Percentiles rank a stretch among this genome's conserved stretches.
These are phyloP conservation scores for Gillenia trifoliata DNA, from an alignment of 306 rosid genomes.

Conservation along the genomic window DNA sequence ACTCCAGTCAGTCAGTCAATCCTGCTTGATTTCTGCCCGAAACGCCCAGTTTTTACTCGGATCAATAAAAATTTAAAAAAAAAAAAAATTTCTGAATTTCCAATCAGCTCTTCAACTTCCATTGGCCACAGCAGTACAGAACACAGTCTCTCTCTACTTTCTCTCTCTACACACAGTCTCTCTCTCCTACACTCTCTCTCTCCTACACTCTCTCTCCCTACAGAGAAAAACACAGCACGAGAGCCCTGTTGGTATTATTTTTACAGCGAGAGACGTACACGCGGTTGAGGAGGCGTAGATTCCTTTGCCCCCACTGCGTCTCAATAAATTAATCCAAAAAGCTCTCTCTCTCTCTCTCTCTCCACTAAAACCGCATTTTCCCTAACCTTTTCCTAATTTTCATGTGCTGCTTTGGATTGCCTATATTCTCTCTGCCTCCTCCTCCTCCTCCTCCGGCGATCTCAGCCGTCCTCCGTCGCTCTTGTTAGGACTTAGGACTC, in stretches of 20 bases:
- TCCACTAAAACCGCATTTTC: constrained; percentile 1
- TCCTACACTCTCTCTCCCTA: background rate
- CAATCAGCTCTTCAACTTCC: background rate
- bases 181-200: no score
- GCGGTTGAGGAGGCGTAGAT: constrained; percentile 14
- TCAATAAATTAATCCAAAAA: background rate
- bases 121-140: background rate
- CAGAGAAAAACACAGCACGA: background rate
- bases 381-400: constrained; percentile 10
- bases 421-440: background rate
- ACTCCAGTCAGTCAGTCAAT: no score
- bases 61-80: no score
- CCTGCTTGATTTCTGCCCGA: no score
- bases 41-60: no score
- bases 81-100: background rate
- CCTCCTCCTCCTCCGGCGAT: background rate
- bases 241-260: background rate
- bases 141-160: no score
- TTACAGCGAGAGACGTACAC: background rate
- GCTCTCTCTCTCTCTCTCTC: background rate
- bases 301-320: background rate
- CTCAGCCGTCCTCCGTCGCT: background rate
- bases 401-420: constrained; percentile 5
- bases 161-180: no score
- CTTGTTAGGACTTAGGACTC: background rate